A percentile compares a stretch with the other conserved stretches of the same genome.
These are phyloP conservation scores for Beta macrorhiza DNA, from an alignment of 179 eudicot species.

Conservation along the genomic window DNA sequence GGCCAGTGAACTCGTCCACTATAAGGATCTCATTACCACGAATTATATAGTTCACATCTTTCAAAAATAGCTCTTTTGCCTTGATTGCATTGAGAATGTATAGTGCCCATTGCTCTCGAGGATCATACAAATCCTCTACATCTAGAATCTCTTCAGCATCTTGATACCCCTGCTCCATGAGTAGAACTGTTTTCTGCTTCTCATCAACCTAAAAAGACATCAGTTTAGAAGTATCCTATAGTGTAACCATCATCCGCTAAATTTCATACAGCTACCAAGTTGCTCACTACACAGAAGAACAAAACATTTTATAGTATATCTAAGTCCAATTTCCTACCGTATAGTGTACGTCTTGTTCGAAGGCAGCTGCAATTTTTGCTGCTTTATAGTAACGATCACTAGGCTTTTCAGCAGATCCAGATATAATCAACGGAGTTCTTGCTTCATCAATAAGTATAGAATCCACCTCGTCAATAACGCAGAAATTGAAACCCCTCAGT, in stretches of 20 bases:
- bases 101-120: constrained; percentile 98
- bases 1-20: constrained; percentile 98
- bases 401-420: constrained; percentile 98
- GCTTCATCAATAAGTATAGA: constrained; percentile 98
- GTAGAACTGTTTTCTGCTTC: constrained; percentile 85
- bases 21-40: constrained; percentile 96
- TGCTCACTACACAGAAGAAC: not conserved
- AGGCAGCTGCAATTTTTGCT: constrained; percentile 93
- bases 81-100: constrained; percentile 86
- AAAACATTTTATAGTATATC: not conserved
- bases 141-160: constrained; percentile 97
- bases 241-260: not conserved
- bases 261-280: not conserved
- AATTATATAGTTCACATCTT: constrained; percentile 90
- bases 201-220: constrained; percentile 80
- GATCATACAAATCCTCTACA: constrained; percentile 92
- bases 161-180: constrained; percentile 97
- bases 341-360: constrained; percentile 92
- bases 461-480: constrained; percentile 98
- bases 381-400: constrained; percentile 98
- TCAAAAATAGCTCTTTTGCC: constrained; percentile 95
- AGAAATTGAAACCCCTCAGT: constrained; percentile 79
- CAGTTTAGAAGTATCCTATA: not conserved
- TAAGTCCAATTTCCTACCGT: constrained; percentile 48
- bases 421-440: constrained; percentile 96